A percentile compares a stretch with the other conserved stretches of the same genome.
Conservation (phyloP, 163 green algal genomes). For the Scenedesmus sp. region DNA sequence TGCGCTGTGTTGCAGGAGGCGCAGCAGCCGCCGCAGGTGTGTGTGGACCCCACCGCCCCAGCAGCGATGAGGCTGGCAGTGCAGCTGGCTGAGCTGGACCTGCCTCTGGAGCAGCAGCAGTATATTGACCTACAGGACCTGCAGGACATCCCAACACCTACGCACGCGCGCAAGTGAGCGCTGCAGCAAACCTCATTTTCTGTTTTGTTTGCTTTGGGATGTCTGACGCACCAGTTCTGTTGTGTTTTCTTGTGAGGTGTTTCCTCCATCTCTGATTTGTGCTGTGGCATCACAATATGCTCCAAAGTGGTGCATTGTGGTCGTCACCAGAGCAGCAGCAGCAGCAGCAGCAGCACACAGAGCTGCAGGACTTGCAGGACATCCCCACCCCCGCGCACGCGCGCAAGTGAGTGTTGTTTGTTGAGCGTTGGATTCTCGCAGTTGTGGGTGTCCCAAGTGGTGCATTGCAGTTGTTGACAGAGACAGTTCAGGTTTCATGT, state of each 20-base stretch:
- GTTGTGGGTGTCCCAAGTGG: no score
- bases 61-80: constrained; percentile 27
- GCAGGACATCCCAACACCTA: constrained; percentile 39
- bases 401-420: neutral
- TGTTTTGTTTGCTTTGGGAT: neutral
- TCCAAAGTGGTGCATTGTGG: neutral
- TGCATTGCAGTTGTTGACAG: no score
- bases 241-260: no score
- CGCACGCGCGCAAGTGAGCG: constrained; percentile 29
- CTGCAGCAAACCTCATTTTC: neutral
- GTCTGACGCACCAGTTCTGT: no score
- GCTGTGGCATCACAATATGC: no score
- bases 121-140: constrained; percentile 23
- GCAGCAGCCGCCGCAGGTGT: constrained; percentile 10
- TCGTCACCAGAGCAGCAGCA: neutral
- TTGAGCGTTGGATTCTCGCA: no score
- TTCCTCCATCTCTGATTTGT: no score
- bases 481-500: no score
- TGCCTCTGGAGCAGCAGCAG: constrained; percentile 7
- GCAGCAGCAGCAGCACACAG: neutral
- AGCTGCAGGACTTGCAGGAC: constrained; percentile 7
- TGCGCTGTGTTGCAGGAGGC: neutral
- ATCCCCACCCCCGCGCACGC: constrained; percentile 13
- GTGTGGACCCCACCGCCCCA: constrained; percentile 5
- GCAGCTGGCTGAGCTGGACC: constrained; percentile 36